Evolutionary conservation across 164 flowering plant species (phyloP).

Genomic region (Magnolia kwangsiensis): DNA sequence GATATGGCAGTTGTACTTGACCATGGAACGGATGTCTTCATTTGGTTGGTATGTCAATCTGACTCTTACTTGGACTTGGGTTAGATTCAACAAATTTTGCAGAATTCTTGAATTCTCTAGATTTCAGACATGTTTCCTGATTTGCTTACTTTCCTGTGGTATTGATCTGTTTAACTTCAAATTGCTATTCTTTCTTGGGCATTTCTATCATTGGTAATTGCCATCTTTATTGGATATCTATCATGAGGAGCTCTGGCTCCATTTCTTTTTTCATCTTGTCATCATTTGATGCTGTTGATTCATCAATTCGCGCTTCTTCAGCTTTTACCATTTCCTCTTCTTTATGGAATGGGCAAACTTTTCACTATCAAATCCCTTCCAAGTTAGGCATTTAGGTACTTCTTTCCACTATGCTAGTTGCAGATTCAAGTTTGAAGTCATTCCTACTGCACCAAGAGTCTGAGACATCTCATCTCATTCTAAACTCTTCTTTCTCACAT

Average conservation of each 20-base stretch:
- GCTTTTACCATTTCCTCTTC: background rate
- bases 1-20: constrained; percentile 98
- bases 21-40: constrained; percentile 98
- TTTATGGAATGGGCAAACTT: background rate
- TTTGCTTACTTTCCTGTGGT: background rate
- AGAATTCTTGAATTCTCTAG: too few relatives aligned
- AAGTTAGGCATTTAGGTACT: background rate
- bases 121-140: background rate
- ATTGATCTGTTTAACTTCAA: background rate
- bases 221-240: background rate
- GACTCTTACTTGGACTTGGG: background rate
- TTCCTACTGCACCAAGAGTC: background rate
- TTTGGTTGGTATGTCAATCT: constrained; percentile 84
- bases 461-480: too few relatives aligned
- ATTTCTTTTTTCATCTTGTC: background rate
- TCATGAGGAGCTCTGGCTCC: background rate
- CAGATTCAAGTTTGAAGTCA: background rate
- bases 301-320: background rate
- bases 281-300: background rate
- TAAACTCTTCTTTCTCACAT: background rate
- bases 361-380: background rate
- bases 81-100: background rate
- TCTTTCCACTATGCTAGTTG: background rate
- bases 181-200: background rate
- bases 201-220: background rate